Base-by-base conservation (phyloP, 2,329 filamentous ascomycete species). In the Aspergillus niger region DNA sequence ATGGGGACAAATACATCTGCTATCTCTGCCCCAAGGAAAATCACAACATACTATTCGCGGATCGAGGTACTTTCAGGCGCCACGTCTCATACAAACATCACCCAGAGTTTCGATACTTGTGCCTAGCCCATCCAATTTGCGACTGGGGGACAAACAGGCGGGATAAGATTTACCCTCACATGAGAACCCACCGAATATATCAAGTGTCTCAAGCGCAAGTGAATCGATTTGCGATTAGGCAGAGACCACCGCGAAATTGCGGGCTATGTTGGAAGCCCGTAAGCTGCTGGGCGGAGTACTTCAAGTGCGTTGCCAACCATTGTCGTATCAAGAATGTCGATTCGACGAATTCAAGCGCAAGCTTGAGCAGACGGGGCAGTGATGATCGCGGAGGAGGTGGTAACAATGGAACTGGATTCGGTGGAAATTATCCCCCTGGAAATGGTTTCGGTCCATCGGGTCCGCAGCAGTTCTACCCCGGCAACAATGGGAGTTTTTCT, bases 131-230 rank as follows among this genome's bases (percentile, higher is more conserved):
- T 38, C 32, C 32, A 13, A 5, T 4, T 4, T 67, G 65, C 43
- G 1, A 2, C 3, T 64, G 41, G 53, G 32, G 20, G 2, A 24
- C 11, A 24, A 44, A 13, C 32, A 36, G 65, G n/a, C 60, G 49
- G 43, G 65, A 67, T 30, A 67, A 64, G 39, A 24, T 67, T 5
- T 43, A 62, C 13, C n/a, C 10, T 0, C 64, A 66, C 32, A 48
- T 51, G 11, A 56, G 51, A 13, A 17, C 1, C 17, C 38, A 30
- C 8, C 64, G 63, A 15, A 11, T 8, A 8, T 43, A 36, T 7
- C 7, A 24, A 2, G 24, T 36, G 3, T 36, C n/a, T n/a, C 17
- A 11, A 8, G 54, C 32, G 44, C 3, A 60, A 5, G 38, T 60
- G 47, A 22, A 54, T 15, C 10, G 20, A 3, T 7, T 43, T 3